Evolutionary conservation across 2,329 filamentous ascomycete genomes (phyloP).

Genomic region (Colletotrichum lentis): DNA sequence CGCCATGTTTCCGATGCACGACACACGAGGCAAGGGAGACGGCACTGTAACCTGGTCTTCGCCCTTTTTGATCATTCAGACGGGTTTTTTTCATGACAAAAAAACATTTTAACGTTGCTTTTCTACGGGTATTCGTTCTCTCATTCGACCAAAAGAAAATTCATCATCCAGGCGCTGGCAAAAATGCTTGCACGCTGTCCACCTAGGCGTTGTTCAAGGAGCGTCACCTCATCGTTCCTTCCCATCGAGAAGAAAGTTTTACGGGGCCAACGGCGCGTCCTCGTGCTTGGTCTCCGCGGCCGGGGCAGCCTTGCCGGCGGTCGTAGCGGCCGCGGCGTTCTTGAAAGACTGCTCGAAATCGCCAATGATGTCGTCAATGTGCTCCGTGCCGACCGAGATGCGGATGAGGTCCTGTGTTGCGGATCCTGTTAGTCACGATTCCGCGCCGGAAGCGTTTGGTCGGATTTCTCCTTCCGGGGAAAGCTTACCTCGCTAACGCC

Average conservation of each 20-base stretch:
- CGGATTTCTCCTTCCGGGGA: neutral
- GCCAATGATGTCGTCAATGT: constrained; percentile 96
- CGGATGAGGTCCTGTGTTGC: constrained; percentile 79
- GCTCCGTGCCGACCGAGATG: constrained; percentile 93
- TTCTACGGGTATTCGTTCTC: constrained; percentile 30
- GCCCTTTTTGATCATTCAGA: neutral
- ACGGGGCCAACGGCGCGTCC: constrained; percentile 49
- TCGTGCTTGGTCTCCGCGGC: constrained; percentile 46
- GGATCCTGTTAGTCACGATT: neutral
- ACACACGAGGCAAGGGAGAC: constrained; percentile 6
- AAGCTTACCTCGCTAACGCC: constrained; percentile 77
- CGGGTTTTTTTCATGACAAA: neutral
- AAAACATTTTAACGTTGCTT: constrained; percentile 18
- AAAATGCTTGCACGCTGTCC: neutral
- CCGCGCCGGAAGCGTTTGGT: neutral
- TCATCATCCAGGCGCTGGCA: constrained; percentile 9
- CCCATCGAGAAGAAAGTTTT: constrained; percentile 12
- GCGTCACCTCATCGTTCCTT: neutral
- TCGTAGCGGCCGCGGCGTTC: constrained; percentile 59
- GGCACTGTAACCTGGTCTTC: neutral
- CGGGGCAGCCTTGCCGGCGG: constrained; percentile 43
- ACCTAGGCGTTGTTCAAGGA: neutral
- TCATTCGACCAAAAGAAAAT: constrained; percentile 9
- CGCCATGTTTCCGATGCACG: neutral
- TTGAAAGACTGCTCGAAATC: constrained; percentile 94